Percentiles rank a stretch among this genome's conserved stretches.
Conservation (phyloP, 306 rosid genomes). For the Acmispon strigosus region DNA sequence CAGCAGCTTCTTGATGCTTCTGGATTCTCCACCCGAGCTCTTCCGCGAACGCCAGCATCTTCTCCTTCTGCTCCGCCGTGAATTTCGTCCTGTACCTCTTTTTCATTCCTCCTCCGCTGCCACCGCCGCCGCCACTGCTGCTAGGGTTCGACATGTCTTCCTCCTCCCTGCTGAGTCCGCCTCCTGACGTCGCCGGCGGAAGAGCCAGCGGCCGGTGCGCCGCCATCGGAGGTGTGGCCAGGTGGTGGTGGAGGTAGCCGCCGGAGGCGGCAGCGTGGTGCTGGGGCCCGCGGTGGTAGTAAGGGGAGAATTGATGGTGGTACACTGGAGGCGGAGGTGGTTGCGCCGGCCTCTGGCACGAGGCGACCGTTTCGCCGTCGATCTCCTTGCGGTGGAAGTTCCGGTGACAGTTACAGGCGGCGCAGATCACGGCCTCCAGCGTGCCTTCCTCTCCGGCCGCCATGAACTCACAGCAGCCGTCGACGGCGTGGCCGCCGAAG, state of each 20-base stretch:
- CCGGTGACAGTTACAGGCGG: slow-evolving; percentile 95
- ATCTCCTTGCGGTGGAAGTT: slow-evolving; percentile 91
- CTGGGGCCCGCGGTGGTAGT: slow-evolving; percentile 32
- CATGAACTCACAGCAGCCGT: slow-evolving; percentile 94
- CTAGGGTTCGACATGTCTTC: slow-evolving; percentile 80
- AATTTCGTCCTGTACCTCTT: slow-evolving; percentile 72
- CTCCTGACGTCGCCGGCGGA: slow-evolving; percentile 38
- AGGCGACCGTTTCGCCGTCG: slow-evolving; percentile 27
- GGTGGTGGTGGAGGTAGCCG: slow-evolving; percentile 55
- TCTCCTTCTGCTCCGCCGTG: slow-evolving; percentile 74
- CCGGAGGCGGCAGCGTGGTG: slow-evolving; percentile 5
- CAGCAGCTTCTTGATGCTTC: slow-evolving; percentile 74
- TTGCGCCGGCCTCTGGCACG: slow-evolving; percentile 16
- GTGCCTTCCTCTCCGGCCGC: slow-evolving; percentile 81
- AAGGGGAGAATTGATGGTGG: slow-evolving; percentile 38
- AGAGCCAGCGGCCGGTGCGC: slow-evolving; percentile 53
- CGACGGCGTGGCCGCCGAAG: slow-evolving; percentile 82
- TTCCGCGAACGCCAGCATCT: slow-evolving; percentile 76
- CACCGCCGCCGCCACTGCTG: slow-evolving; percentile 62
- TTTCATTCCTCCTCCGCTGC: slow-evolving; percentile 42
- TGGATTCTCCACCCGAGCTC: slow-evolving; percentile 82
- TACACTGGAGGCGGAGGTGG: slow-evolving; percentile 17
- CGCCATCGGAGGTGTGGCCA: slow-evolving; percentile 17
- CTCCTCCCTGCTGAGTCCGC: slow-evolving; percentile 48
- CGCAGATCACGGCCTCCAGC: slow-evolving; percentile 81